A percentile compares a stretch with the other conserved stretches of the same genome.
phyloP scores from a whole-genome alignment of 768 basidiomycete genomes.

The Nidularia sp. region DNA sequence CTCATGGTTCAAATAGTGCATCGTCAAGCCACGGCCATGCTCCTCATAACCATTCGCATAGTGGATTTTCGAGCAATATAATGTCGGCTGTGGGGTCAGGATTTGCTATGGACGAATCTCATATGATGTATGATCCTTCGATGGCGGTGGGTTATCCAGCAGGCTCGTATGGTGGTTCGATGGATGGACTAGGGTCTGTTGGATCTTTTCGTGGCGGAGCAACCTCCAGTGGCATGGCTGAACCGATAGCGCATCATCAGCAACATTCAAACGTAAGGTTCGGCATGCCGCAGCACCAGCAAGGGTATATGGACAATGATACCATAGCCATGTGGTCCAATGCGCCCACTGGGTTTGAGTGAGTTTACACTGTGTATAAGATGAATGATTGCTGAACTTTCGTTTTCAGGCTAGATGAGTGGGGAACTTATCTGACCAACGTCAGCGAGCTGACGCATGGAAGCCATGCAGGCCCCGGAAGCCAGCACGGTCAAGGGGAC shows the following conservation, averaged over 20 bases:
- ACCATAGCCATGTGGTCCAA: constrained; percentile 67
- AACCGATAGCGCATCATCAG: constrained; percentile 1
- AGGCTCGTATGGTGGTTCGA: not conserved
- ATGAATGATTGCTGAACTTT: not conserved
- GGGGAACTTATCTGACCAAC: constrained; percentile 37
- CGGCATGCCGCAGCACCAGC: constrained; percentile 3
- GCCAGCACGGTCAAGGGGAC: not conserved
- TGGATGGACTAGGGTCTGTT: not conserved
- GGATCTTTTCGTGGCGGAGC: not conserved
- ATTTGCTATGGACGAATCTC: constrained; percentile 11
- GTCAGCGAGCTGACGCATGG: constrained; percentile 1
- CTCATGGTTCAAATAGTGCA: no score
- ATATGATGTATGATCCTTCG: constrained; percentile 17
- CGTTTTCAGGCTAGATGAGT: constrained; percentile 35
- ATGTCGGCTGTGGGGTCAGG: not conserved
- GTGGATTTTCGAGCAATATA: no score
- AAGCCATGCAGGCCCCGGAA: not conserved
- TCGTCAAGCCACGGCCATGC: no score
- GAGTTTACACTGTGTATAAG: constrained; percentile 17
- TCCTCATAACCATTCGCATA: no score
- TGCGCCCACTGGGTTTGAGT: constrained; percentile 67
- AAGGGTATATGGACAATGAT: constrained; percentile 36
- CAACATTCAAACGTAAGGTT: constrained; percentile 8
- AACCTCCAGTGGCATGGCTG: not conserved
- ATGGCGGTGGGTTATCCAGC: constrained; percentile 8